These are phyloP conservation scores for Willaertia magna DNA, from an alignment of 208 protist genomes.

Conservation along the genomic window DNA sequence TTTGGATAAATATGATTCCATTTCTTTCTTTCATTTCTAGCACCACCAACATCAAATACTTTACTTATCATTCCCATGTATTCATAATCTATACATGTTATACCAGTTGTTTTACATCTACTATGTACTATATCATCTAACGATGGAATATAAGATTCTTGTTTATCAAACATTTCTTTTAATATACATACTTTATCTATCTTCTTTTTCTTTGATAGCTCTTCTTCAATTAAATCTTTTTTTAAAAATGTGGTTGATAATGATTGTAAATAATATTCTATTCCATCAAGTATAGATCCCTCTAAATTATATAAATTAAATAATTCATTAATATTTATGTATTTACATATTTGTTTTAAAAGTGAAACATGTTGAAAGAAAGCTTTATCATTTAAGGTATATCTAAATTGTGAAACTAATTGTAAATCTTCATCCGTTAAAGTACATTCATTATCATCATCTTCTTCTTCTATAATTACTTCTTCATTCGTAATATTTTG, in stretches of 20 bases:
- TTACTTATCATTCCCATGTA: neutral
- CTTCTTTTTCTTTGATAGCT: neutral
- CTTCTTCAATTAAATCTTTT: neutral
- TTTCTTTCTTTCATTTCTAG: constrained; percentile 2
- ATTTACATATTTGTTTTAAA: no score
- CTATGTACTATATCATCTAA: neutral
- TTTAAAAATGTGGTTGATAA: no score
- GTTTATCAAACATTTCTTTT: neutral
- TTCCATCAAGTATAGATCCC: neutral
- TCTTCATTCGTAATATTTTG: neutral
- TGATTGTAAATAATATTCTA: neutral
- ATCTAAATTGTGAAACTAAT: neutral
- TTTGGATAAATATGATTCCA: constrained; percentile 20
- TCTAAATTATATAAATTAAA: neutral
- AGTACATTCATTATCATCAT: no score
- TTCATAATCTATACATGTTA: neutral
- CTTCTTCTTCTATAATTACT: neutral
- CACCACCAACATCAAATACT: neutral
- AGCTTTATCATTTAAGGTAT: neutral
- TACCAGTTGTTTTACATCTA: neutral
- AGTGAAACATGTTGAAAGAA: no score
- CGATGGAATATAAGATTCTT: neutral
- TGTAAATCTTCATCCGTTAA: neutral
- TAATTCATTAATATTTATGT: neutral
- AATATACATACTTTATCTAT: neutral